Evolutionary conservation across 2,329 filamentous ascomycete genomes (phyloP).

Genomic region (Cladosporium sp.): DNA sequence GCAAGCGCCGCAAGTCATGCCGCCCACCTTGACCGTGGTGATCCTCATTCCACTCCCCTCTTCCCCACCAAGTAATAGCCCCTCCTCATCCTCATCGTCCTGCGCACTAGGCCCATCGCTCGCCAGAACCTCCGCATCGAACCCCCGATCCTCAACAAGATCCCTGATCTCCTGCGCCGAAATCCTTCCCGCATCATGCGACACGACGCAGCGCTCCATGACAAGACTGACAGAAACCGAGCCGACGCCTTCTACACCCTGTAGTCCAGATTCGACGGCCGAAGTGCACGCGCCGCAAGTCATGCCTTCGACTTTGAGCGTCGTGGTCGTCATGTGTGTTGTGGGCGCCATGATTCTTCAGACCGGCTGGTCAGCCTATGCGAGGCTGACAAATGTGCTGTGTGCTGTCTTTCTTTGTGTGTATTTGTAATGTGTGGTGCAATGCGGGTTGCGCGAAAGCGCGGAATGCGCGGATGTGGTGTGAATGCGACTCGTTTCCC

Average conservation of each 20-base stretch:
- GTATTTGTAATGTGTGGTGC: not conserved
- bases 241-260: constrained; percentile 72
- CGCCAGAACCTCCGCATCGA: constrained; percentile 64
- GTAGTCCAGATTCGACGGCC: constrained; percentile 84
- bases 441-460: not conserved
- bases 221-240: constrained; percentile 89
- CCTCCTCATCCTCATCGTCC: constrained; percentile 18
- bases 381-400: not conserved
- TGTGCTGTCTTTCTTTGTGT: not conserved
- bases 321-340: constrained; percentile 76
- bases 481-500: not conserved
- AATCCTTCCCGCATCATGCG: constrained; percentile 76
- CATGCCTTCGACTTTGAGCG: constrained; percentile 81
- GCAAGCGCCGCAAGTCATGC: constrained; percentile 86
- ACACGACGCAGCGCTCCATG: constrained; percentile 89
- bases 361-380: not conserved
- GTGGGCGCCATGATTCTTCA: constrained; percentile 13
- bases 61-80: constrained; percentile 42
- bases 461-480: not conserved
- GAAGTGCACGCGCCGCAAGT: constrained; percentile 90
- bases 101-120: constrained; percentile 27
- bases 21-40: constrained; percentile 84
- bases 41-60: constrained; percentile 60
- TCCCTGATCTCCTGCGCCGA: constrained; percentile 72
- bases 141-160: constrained; percentile 86